phyloP scores from a whole-genome alignment of 2,329 filamentous ascomycete species.

The Neopestalotiopsis rosae region DNA sequence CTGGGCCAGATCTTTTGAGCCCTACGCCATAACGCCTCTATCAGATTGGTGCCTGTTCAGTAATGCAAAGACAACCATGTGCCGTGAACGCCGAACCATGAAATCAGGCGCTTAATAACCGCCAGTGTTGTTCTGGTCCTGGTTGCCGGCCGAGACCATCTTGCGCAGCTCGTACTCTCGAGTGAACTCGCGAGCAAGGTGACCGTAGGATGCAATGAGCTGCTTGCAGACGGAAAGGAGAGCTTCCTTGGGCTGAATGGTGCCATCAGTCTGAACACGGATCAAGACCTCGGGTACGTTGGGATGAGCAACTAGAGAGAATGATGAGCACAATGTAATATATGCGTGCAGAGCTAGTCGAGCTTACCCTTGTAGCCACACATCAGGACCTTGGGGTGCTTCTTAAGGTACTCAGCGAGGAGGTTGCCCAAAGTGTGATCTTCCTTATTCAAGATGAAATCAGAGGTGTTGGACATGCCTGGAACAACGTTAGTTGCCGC shows the following conservation, averaged over 20 bases:
- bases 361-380: conserved; percentile 82
- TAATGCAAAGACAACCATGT: conserved; percentile 15
- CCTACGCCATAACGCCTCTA: conserved; percentile 12
- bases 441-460: conserved; percentile 96
- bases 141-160: conserved; percentile 74
- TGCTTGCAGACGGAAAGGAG: conserved; percentile 81
- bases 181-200: conserved; percentile 85
- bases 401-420: conserved; percentile 82
- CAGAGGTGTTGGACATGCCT: conserved; percentile 93
- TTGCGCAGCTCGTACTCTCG: conserved; percentile 90
- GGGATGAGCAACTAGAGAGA: conserved; percentile 57
- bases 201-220: conserved; percentile 80
- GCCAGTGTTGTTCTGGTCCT: conserved; percentile 40
- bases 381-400: conserved; percentile 84
- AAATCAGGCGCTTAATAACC: conserved; percentile 25
- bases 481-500: conserved; percentile 15
- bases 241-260: conserved; percentile 86
- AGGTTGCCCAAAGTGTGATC: conserved; percentile 96
- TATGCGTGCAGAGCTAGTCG: conserved; percentile 33
- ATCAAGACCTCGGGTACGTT: conserved; percentile 69
- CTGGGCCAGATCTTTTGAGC: background rate
- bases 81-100: conserved; percentile 17
- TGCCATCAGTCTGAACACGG: conserved; percentile 90
- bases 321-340: conserved; percentile 11
- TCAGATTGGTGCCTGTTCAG: conserved; percentile 21